Percentiles rank a stretch among this genome's conserved stretches.
phyloP scores from a whole-genome alignment of 2,329 filamentous ascomycete genomes.

The Neopestalotiopsis clavispora region DNA sequence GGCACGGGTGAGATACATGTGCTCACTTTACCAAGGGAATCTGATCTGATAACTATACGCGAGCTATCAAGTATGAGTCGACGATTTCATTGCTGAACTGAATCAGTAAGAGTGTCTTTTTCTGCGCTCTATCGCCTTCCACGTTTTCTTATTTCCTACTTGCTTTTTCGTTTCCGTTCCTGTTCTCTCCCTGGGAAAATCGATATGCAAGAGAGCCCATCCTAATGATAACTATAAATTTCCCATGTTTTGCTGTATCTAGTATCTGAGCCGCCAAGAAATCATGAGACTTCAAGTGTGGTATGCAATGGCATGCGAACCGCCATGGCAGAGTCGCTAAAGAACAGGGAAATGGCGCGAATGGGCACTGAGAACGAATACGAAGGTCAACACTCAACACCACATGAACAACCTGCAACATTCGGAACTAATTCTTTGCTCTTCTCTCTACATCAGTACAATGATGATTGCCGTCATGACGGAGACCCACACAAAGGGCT shows the following conservation, averaged over 20 bases:
- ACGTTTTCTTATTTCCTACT: not conserved
- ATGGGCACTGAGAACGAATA: not conserved
- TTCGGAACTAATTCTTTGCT: not conserved
- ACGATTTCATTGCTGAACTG: too few relatives aligned
- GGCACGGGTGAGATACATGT: too few relatives aligned
- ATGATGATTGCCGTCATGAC: not conserved
- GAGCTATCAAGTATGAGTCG: too few relatives aligned
- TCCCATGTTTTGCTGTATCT: too few relatives aligned
- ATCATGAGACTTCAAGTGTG: too few relatives aligned
- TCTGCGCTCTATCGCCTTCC: not conserved
- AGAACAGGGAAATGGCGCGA: not conserved
- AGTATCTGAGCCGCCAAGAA: too few relatives aligned
- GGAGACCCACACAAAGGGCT: not conserved
- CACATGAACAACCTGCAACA: not conserved
- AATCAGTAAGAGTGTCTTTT: too few relatives aligned
- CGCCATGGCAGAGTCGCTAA: not conserved
- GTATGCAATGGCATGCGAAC: not conserved
- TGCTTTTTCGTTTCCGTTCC: not conserved
- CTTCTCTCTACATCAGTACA: not conserved
- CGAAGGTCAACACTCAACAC: not conserved
- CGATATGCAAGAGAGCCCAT: too few relatives aligned
- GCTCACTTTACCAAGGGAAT: too few relatives aligned
- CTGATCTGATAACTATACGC: too few relatives aligned
- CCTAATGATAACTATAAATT: too few relatives aligned
- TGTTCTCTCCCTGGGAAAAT: too few relatives aligned